Base-by-base conservation (phyloP, 768 basidiomycete species). In the Russula emetica region DNA sequence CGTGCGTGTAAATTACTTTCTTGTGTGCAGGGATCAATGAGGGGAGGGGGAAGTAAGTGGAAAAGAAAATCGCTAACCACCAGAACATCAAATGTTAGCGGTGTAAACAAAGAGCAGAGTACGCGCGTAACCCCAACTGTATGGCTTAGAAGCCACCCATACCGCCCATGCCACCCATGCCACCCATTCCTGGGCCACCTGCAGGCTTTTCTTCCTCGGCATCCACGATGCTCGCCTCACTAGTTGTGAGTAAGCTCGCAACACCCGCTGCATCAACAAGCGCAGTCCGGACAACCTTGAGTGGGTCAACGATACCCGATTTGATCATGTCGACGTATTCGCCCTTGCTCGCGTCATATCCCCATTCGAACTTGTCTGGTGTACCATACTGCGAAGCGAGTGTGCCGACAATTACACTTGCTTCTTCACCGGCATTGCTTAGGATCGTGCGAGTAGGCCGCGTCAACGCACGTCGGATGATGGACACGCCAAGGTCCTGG, bases 251-350 rank as follows among this genome's bases (percentile, higher is more conserved):
- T 74, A 98, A 77, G 66, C 86, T 90, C 4, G 95, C 93, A n/a
- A 98, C 95, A 72, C 96, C 94, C 26, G 83, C 80, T 0, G 96
- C 95, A 73, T 98, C 95, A 2, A 95, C 85, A 32, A 98, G 80
- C 1, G 94, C 94, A 3, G 94, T 96, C 70, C 92, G 80, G 56
- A 97, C 95, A 56, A 98, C 96, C 84, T 96, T 96, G 65, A 95
- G 79, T 1, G 94, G 95, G 78, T 98, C 96, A 51, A 98, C 88
- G 69, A 98, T 97, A 71, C 96, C 96, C 32, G 85, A 81, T 75
- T 87, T 82, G 78, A 98, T 88, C 94, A 98, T 94, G 76, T 98
- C 92, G 51, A 88, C 85, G 72, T 92, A 98, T 77, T 95, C 90
- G 66, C 92, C 93, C 78, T 88, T 89, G 71, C 85, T 82, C 28